Evolutionary conservation across 1,139 yeast genomes (phyloP).

Genomic region (Scheffersomyces segobiensis): DNA sequence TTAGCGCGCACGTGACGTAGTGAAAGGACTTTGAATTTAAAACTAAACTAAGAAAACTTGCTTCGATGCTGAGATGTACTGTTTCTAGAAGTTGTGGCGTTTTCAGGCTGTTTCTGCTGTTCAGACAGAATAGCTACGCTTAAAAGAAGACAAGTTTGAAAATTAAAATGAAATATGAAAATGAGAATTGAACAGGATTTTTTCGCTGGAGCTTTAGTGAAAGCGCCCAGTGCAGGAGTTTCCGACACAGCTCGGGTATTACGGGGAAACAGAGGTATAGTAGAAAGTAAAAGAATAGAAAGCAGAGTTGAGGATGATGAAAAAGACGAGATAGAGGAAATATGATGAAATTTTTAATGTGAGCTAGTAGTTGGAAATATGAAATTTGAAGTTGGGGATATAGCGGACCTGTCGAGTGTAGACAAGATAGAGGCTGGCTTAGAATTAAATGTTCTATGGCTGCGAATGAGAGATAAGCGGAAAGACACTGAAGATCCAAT

Average conservation of each 20-base stretch:
- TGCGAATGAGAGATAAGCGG: neutral
- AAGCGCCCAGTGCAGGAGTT: neutral
- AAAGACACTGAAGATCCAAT: neutral
- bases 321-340: too few species aligned
- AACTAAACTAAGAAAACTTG: neutral
- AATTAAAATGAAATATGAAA: neutral
- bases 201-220: neutral
- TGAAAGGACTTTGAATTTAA: neutral
- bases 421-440: neutral
- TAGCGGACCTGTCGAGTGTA: neutral
- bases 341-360: too few species aligned
- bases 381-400: too few species aligned
- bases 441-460: neutral
- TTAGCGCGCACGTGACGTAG: neutral
- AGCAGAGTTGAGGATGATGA: neutral
- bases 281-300: neutral
- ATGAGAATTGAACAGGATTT: neutral
- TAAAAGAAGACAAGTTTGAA: neutral
- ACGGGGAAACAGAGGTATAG: neutral
- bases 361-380: neutral
- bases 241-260: neutral
- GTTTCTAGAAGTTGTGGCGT: neutral
- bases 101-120: neutral
- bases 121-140: neutral
- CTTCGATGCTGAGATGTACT: neutral